Evolutionary conservation across 2,329 filamentous ascomycete species (phyloP), one percentile per base, ranked within the genome.

Genomic region (Alternaria conjuncta): DNA sequence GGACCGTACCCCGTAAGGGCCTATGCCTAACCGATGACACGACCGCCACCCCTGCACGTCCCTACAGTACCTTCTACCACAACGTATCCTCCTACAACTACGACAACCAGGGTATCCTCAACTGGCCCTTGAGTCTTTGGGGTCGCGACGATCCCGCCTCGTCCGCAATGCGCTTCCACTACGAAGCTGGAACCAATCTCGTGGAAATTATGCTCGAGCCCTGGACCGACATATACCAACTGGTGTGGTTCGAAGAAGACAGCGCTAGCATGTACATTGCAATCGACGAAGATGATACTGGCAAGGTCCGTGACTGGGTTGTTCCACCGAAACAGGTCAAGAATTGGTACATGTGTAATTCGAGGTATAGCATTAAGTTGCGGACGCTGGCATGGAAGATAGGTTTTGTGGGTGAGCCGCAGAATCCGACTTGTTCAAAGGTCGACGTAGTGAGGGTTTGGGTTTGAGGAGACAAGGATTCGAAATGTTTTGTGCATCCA

Each of bases 1-100:
- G 82, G 72, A 82, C 83, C 36, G 83, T 82, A 41, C 82, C 79
- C 4, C 82, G 82, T 57, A 82, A 84, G 71, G 80, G 76, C 13
- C 78, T 84, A 36, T 75, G 74, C 45, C 53, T 54, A 8, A 64
- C 57, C 11, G 32, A 55, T 5, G 36, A 64, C 15, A 66, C 54
- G 8, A 25, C 57, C 9, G 21, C 49, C 8, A 61, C 69, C 15
- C 54, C 60, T 20, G 45, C 69, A 20, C 30, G 25, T 6, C 53
- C 63, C 28, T 70, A 75, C 58, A 71, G 61, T 6, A 70, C 69
- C 55, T 77, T 72, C 59, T 76, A 74, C 47, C 67, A 78, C 41
- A 79, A 79, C 61, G 58, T 66, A 45, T 73, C 73, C 53, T 67
- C 65, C 15, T 18, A 50, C n/a, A 36, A 64, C 21, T 4, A 4